phyloP scores from a whole-genome alignment of 345 rosid species.

The Pelargonium nanum region DNA sequence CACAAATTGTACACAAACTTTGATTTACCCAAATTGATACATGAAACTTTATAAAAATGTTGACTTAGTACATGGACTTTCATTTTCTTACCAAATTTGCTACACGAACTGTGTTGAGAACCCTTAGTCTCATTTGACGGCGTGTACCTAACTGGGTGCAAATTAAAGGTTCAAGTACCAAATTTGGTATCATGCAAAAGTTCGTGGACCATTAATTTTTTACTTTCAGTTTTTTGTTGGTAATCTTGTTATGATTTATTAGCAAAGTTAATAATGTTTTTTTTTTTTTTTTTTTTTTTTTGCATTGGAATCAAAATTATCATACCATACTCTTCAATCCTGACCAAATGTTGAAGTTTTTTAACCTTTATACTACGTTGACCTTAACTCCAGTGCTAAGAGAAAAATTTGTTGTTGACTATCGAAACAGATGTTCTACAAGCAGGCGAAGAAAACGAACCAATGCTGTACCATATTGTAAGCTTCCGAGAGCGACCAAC shows the following conservation, averaged over 20 bases:
- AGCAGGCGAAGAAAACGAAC: slow-evolving; percentile 94
- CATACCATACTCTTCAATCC: not conserved
- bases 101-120: no score
- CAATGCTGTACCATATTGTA: slow-evolving; percentile 85
- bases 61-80: no score
- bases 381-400: not conserved
- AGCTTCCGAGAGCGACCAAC: slow-evolving; percentile 15
- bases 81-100: no score
- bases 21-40: no score
- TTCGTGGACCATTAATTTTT: no score
- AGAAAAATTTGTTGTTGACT: not conserved
- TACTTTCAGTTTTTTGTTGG: not conserved
- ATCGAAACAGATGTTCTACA: slow-evolving; percentile 94
- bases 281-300: no score
- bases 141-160: no score
- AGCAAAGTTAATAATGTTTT: not conserved
- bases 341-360: no score
- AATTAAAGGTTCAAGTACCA: not conserved
- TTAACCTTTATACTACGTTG: not conserved
- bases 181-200: no score
- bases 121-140: no score
- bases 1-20: no score
- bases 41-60: no score
- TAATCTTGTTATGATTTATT: not conserved
- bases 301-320: not conserved